Evolutionary conservation across 768 basidiomycete species (phyloP), one percentile per base, ranked within the genome.

Genomic region (Termitomyces eurrhizus): DNA sequence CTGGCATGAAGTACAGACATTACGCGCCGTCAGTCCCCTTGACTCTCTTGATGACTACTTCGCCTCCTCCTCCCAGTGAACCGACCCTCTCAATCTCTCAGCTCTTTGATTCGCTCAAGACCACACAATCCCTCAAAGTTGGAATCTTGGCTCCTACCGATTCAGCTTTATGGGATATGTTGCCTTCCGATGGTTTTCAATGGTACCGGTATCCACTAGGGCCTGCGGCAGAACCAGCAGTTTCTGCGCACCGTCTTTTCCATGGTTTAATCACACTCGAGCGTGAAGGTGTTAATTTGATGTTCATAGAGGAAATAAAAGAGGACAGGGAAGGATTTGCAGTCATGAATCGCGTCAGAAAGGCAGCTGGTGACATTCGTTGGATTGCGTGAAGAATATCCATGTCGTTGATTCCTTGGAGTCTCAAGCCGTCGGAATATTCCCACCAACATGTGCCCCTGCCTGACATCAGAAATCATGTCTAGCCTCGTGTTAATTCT

Each of bases 1-100:
- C 97, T 2, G 97, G 97, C 36, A 97, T 98, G 95, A 99, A 99
- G 75, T 99, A 99, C 72, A 85, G 89, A 54, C 97, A 99, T 75
- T 99, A 99, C 72, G 90, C 95, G 26, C 97, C 97, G 2, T 77
- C 88, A 1, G 87, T 95, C 4, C 93, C 94, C 2, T 92, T 98
- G 35, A 84, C 83, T 24, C 82, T 98, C 7, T 76, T 94, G 42
- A 79, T 82, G 62, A 84, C 85, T 3, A 65, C 74, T 5, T 74
- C 80, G n/a, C 62, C 67, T 46, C 78, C 81, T 29, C 79, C 83
- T 7, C 24, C 56, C 7, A 75, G 73, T 24, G 61, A 65, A n/a
- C 53, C 70, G 7, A 57, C 75, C 3, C 67, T 72, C 13, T 66
- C 75, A 1, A 62, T 75, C 14, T 66, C 67, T 4, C 58, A 74